phyloP scores from a whole-genome alignment of 306 rosid genomes.

The Fragaria ananassa region DNA sequence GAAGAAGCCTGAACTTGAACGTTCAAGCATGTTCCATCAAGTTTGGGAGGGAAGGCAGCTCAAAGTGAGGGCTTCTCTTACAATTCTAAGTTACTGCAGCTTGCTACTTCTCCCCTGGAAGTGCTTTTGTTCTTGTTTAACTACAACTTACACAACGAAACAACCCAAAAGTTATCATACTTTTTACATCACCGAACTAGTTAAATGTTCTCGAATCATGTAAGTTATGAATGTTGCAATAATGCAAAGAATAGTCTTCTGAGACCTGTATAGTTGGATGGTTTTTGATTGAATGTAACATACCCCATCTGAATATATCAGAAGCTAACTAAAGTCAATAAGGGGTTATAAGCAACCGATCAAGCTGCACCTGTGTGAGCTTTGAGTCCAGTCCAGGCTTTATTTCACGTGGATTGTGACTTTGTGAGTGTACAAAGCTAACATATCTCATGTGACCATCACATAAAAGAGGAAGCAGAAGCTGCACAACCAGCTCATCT shows the following conservation, averaged over 20 bases:
- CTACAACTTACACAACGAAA: background rate
- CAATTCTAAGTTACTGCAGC: background rate
- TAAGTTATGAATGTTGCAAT: conserved; percentile 30
- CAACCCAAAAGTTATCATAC: background rate
- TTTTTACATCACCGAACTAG: conserved; percentile 11
- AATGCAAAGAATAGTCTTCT: background rate
- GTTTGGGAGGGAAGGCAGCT: background rate
- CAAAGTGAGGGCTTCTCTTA: background rate
- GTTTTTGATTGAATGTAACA: background rate
- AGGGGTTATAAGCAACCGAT: background rate
- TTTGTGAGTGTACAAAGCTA: conserved; percentile 36
- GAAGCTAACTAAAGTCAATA: background rate
- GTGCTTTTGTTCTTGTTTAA: background rate
- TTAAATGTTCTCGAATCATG: conserved; percentile 21
- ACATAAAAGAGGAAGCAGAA: conserved; percentile 37
- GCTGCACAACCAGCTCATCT: conserved; percentile 52
- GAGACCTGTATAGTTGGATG: background rate
- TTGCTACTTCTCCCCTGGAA: background rate
- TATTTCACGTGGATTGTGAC: conserved; percentile 52
- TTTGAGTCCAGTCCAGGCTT: conserved; percentile 29
- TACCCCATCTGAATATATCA: background rate
- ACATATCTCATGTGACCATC: conserved; percentile 56
- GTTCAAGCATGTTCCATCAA: background rate
- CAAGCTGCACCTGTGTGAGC: conserved; percentile 3
- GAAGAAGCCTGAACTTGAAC: background rate